Conservation (phyloP, 148 eudicot genomes). For the Mesembryanthemum crystallinum region DNA sequence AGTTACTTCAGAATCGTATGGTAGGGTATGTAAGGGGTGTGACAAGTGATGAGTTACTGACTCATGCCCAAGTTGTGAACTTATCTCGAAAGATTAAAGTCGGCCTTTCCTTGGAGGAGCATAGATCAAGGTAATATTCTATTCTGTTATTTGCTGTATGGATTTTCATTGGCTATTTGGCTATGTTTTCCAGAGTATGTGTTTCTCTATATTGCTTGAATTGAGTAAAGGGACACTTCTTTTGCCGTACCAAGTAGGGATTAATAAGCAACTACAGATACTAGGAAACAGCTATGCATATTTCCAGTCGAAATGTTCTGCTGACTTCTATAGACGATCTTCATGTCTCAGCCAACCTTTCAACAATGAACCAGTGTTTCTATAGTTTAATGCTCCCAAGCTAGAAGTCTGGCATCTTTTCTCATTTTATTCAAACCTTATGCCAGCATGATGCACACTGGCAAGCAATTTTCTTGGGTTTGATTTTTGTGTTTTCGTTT, state of each 20-base stretch:
- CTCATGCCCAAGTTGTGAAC: conserved; percentile 72
- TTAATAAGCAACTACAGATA: neutral
- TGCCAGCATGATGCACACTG: neutral
- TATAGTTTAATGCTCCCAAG: neutral
- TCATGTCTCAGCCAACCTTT: neutral
- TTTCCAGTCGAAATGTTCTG: neutral
- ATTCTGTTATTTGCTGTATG: neutral
- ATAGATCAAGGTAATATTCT: conserved; percentile 55
- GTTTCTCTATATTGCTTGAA: neutral
- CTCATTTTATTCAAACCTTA: neutral
- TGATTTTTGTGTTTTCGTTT: neutral
- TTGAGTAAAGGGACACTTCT: neutral
- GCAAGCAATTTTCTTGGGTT: neutral
- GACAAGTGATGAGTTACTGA: conserved; percentile 53
- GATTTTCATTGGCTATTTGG: neutral
- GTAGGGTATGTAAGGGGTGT: conserved; percentile 83
- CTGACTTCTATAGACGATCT: neutral
- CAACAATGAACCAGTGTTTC: neutral
- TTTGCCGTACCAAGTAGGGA: neutral
- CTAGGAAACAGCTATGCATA: neutral
- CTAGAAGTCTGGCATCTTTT: neutral
- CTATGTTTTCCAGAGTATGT: neutral
- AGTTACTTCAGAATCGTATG: conserved; percentile 59
- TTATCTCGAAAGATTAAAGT: conserved; percentile 64
- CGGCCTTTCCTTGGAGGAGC: conserved; percentile 72